Evolutionary conservation across 2,329 filamentous ascomycete genomes (phyloP).

Genomic region (Purpureocillium takamizusanense): DNA sequence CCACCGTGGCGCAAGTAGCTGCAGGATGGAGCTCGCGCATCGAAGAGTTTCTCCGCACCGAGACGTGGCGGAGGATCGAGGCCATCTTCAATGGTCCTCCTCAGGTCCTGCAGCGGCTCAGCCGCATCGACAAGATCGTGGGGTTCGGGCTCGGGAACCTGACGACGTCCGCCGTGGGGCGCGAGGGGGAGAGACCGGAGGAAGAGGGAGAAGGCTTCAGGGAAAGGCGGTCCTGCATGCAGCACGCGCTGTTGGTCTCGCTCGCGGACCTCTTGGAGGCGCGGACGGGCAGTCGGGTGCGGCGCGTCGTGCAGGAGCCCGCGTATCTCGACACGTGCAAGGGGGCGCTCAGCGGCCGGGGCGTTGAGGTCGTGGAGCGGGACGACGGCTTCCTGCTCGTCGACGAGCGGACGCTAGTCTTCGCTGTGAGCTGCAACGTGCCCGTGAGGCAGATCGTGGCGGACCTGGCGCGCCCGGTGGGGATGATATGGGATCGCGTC

Average conservation of each 20-base stretch:
- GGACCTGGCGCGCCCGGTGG: conserved; percentile 10
- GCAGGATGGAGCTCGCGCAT: too few species aligned
- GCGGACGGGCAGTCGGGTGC: neutral
- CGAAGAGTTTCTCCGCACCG: too few species aligned
- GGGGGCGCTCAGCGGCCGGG: conserved; percentile 1
- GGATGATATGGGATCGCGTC: conserved; percentile 10
- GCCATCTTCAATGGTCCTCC: too few species aligned
- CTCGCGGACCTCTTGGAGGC: neutral
- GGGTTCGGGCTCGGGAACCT: conserved; percentile 4
- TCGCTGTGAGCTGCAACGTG: conserved; percentile 7
- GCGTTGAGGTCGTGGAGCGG: conserved; percentile 6
- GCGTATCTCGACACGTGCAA: conserved; percentile 3
- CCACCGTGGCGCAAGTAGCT: too few species aligned
- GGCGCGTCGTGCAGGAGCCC: conserved; percentile 8
- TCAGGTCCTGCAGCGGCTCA: too few species aligned
- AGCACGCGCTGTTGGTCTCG: conserved; percentile 5
- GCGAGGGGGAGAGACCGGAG: too few species aligned
- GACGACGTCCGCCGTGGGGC: too few species aligned
- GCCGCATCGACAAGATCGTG: conserved; percentile 2
- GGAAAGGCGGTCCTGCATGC: neutral
- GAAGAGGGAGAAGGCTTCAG: too few species aligned
- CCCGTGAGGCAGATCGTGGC: conserved; percentile 13
- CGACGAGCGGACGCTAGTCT: conserved; percentile 9
- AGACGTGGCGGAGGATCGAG: too few species aligned
- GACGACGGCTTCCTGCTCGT: conserved; percentile 10